These are phyloP conservation scores for Tilletia walkeri DNA, from an alignment of 1,284 basidiomycete species.

Conservation along the genomic window DNA sequence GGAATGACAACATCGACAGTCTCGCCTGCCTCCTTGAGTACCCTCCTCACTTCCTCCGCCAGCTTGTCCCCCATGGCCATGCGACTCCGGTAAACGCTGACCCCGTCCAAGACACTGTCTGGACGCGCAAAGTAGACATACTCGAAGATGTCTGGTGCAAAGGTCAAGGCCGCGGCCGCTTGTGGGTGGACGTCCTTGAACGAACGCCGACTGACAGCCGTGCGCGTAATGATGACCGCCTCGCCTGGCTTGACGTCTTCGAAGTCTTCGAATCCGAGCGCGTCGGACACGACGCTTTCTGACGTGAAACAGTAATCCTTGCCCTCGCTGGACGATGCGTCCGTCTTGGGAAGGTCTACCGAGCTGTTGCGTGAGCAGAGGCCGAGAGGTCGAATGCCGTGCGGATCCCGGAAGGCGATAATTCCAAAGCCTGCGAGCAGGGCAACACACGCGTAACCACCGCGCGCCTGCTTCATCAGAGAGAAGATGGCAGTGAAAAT, in stretches of 20 bases:
- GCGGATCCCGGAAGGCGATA: slow-evolving; percentile 98
- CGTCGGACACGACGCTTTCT: slow-evolving; percentile 95
- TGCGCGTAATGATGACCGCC: slow-evolving; percentile 83
- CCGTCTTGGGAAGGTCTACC: slow-evolving; percentile 4
- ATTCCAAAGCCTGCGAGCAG: slow-evolving; percentile 99
- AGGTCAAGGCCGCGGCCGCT: slow-evolving; percentile 33
- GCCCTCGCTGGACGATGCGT: slow-evolving; percentile 22
- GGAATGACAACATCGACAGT: slow-evolving; percentile 79
- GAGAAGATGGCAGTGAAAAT: slow-evolving; percentile 91
- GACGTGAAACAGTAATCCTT: slow-evolving; percentile 70
- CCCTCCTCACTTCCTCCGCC: slow-evolving; percentile 77
- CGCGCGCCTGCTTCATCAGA: slow-evolving; percentile 82
- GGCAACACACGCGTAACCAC: slow-evolving; percentile 93
- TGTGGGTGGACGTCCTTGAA: slow-evolving; percentile 33
- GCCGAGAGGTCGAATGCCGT: slow-evolving; percentile 84
- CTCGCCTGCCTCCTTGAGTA: slow-evolving; percentile 65
- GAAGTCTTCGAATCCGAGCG: slow-evolving; percentile 85
- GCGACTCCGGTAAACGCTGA: slow-evolving; percentile 92
- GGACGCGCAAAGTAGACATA: slow-evolving; percentile 98
- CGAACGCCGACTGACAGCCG: slow-evolving; percentile 44
- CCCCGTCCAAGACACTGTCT: slow-evolving; percentile 94
- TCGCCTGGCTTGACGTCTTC: slow-evolving; percentile 90
- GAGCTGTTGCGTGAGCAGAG: slow-evolving; percentile 45
- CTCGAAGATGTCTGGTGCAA: slow-evolving; percentile 93
- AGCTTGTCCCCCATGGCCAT: slow-evolving; percentile 99